Evolutionary conservation across 495 filamentous ascomycete genomes (phyloP).

Genomic region (Cryomyces minteri): DNA sequence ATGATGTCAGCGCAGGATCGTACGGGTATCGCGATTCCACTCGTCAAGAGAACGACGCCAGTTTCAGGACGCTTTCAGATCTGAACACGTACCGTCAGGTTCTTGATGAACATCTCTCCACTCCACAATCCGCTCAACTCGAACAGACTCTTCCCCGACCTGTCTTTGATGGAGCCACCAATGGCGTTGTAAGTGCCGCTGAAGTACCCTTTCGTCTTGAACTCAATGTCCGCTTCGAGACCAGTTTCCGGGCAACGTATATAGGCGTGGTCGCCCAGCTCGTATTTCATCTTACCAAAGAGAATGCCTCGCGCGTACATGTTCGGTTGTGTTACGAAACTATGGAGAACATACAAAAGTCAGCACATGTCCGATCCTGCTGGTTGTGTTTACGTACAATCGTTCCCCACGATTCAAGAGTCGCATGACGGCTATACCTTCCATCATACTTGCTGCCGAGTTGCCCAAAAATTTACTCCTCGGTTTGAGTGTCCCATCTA

Average conservation of each 20-base stretch:
- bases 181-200: slow-evolving; percentile 93
- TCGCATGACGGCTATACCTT: slow-evolving; percentile 75
- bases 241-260: slow-evolving; percentile 81
- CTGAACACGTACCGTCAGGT: slow-evolving; percentile 43
- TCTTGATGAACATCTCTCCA: slow-evolving; percentile 79
- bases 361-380: neutral
- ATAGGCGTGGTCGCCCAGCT: slow-evolving; percentile 90
- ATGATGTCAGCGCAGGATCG: neutral
- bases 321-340: slow-evolving; percentile 88
- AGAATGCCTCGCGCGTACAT: slow-evolving; percentile 98
- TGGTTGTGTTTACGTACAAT: slow-evolving; percentile 45
- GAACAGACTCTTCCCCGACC: slow-evolving; percentile 65
- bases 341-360: slow-evolving; percentile 13
- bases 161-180: slow-evolving; percentile 80
- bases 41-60: too few species aligned
- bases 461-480: slow-evolving; percentile 92
- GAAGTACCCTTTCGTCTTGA: slow-evolving; percentile 97
- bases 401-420: slow-evolving; percentile 69
- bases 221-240: slow-evolving; percentile 84
- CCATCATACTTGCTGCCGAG: slow-evolving; percentile 96
- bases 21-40: too few species aligned
- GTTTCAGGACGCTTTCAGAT: too few species aligned
- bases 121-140: slow-evolving; percentile 90
- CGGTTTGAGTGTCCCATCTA: slow-evolving; percentile 93
- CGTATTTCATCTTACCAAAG: slow-evolving; percentile 99